Evolutionary conservation across 1,139 yeast genomes (phyloP), one percentile per base, ranked within the genome.

Genomic region (Suhomyces coccinellae): DNA sequence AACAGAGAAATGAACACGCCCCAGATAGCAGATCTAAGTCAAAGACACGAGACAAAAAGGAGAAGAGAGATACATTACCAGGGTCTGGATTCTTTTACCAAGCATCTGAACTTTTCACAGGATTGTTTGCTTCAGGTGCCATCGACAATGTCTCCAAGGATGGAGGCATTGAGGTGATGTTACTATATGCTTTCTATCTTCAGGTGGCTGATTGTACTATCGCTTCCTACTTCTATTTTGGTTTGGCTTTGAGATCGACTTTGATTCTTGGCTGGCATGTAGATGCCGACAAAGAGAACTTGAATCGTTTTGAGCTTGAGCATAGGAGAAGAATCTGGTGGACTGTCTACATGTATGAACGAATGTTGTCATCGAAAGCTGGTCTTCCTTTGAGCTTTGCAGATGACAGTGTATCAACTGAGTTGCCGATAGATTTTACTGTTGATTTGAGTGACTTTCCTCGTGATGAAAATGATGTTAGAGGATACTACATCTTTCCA

Each of bases 281-380:
- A 2, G 93, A 86, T 65, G 85, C 89, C 6, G 90, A 85, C 46
- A 80, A 81, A 55, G 87, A 82, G 48, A 70, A 73, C 27, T 59
- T 85, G 43, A 75, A 82, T 46, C 65, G 87, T 42, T 84, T 76
- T 55, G 90, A 85, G 57, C 63, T 85, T 43, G 96, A 88, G 54
- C 96, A 88, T 61, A 70, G 95, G 52, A 72, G 96, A 58, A 69
- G 96, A 53, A 67, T 88, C 16, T 88, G 95, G 93, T 88, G 96
- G 96, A 87, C 96, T 0, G 91, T 87, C 10, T 87, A 87, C 63
- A 87, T 87, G 87, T 85, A 85, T 58, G 96, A 88, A 65, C 67
- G 95, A 61, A 87, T 87, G 89, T 67, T 87, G 37, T 83, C 90
- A 15, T 85, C 95, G 11, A 88, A 88, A 57, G 91, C 93, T 1